Evolutionary conservation across 116 monocot genomes (phyloP), one percentile per base, ranked within the genome.

Genomic region (Zostera marina): DNA sequence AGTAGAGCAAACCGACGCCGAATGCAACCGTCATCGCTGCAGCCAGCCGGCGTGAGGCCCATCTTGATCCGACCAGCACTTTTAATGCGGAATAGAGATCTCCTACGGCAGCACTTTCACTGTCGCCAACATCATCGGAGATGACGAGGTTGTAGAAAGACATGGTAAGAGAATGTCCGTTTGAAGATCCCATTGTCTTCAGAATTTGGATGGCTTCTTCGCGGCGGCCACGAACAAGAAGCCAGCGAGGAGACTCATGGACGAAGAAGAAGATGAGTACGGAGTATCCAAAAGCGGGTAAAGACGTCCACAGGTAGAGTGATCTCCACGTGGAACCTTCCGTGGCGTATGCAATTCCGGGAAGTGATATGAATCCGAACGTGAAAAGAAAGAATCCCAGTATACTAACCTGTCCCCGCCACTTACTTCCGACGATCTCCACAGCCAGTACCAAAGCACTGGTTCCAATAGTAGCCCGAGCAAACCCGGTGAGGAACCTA

Each of bases 1-100:
- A 93, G 77, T 93, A 93, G 8, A 84, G 71, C 61, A 79, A 61
- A 0, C 93, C 93, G 11, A 87, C 42, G 7, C 88, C 88, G 38
- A 93, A 70, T 8, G 61, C 54, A 4, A 71, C 69, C 8, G 46
- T 58, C 93, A 84, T 87, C 22, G 79, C 24, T 19, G 79, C 68
- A 23, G 54, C n/a, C 44, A 93, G 53, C 45, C 93, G 44, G 55
- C 67, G 71, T 9, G 67, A 24, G 0, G 84, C 78, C 93, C 84
- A 84, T 15, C 32, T 70, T 65, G 67, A 72, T 61, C 13, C 14
- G 25, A 17, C 4, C 10, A 39, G 20, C 42, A 61, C 45, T 66
- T 58, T 79, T 65, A 82, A 20, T 0, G 77, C 64, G 1, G 77
- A 69, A 54, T 77, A 85, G n/a, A 76, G 12, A 59, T 60, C 41